Evolutionary conservation across 345 rosid genomes (phyloP).

Genomic region (Lumnitzera littorea): DNA sequence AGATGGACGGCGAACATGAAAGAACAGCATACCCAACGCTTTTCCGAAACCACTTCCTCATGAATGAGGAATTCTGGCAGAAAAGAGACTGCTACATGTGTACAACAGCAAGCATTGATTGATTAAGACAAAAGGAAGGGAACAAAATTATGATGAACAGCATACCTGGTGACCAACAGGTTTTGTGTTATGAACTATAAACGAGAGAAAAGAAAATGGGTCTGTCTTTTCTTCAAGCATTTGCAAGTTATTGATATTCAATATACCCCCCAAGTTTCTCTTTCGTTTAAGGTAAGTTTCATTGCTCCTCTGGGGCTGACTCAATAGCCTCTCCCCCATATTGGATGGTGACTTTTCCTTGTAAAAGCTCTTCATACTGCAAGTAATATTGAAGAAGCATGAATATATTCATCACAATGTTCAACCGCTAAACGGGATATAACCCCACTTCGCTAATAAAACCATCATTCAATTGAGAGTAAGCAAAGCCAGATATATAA

Average conservation of each 20-base stretch:
- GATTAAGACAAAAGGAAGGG: no score
- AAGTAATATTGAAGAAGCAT: conserved; percentile 8
- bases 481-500: no score
- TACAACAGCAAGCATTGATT: no score
- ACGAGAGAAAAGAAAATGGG: conserved; percentile 77
- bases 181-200: conserved; percentile 85
- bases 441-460: no score
- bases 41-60: no score
- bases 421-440: neutral
- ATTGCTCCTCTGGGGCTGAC: conserved; percentile 29
- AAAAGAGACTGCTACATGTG: no score
- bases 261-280: conserved; percentile 49
- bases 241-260: conserved; percentile 66
- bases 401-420: conserved; percentile 1
- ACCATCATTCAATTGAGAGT: no score
- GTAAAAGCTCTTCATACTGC: conserved; percentile 30
- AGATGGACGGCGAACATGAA: no score
- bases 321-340: conserved; percentile 39
- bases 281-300: conserved; percentile 44
- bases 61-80: no score
- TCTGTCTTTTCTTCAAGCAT: conserved; percentile 85
- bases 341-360: conserved; percentile 32
- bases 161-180: conserved; percentile 98
- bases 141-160: neutral
- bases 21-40: no score